A percentile compares a stretch with the other conserved stretches of the same genome.
Evolutionary conservation across 2,329 filamentous ascomycete genomes (phyloP).

Genomic region (Neonectria sp.): DNA sequence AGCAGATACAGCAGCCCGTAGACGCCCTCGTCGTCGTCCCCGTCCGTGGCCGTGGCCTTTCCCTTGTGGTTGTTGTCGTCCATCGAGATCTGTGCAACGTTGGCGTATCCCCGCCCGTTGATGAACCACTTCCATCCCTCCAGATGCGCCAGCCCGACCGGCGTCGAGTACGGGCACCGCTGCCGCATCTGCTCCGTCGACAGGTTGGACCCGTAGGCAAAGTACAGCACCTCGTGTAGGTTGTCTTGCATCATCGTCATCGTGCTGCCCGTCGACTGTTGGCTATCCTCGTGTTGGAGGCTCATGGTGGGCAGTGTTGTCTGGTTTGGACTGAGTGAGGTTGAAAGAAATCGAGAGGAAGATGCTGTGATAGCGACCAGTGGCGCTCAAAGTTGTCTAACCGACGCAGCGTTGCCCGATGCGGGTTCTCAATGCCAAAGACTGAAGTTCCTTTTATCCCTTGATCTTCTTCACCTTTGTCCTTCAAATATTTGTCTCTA

Average conservation of each 20-base stretch:
- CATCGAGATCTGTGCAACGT: constrained; percentile 64
- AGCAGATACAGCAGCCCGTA: constrained; percentile 73
- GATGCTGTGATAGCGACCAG: neutral
- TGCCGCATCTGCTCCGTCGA: constrained; percentile 75
- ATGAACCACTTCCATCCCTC: constrained; percentile 75
- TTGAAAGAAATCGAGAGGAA: neutral
- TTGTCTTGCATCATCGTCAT: constrained; percentile 55
- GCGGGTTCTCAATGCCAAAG: neutral
- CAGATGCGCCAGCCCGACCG: constrained; percentile 71
- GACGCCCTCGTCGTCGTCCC: constrained; percentile 56
- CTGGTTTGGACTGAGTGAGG: neutral
- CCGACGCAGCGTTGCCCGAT: too few relatives aligned
- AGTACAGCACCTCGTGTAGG: constrained; percentile 67
- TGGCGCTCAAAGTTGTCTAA: too few relatives aligned
- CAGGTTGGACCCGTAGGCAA: constrained; percentile 81
- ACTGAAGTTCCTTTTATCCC: neutral
- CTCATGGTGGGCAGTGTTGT: constrained; percentile 39
- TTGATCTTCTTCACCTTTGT: neutral
- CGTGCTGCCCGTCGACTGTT: constrained; percentile 54
- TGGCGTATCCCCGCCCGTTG: constrained; percentile 77
- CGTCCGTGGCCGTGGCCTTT: constrained; percentile 28
- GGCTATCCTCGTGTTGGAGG: constrained; percentile 47
- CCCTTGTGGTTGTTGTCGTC: constrained; percentile 23
- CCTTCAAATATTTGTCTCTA: neutral
- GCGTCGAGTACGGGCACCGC: constrained; percentile 72